These are phyloP conservation scores for Penicillium salamii DNA, from an alignment of 495 filamentous ascomycete species.

Conservation along the genomic window DNA sequence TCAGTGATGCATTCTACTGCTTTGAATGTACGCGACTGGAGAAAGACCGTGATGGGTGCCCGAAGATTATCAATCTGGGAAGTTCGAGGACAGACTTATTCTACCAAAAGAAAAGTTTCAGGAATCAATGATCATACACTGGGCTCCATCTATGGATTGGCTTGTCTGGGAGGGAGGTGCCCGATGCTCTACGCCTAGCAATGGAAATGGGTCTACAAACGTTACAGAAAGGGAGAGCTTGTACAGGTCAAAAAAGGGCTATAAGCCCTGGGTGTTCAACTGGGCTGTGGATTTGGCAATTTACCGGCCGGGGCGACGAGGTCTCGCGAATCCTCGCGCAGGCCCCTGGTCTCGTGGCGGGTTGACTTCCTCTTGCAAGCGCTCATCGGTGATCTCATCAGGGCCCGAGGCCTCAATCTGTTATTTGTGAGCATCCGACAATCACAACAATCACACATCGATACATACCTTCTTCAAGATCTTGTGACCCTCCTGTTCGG, in stretches of 20 bases:
- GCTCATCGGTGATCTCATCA: slow-evolving; percentile 73
- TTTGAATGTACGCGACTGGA: slow-evolving; percentile 97
- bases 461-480: slow-evolving; percentile 67
- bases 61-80: slow-evolving; percentile 98
- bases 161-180: slow-evolving; percentile 9
- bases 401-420: slow-evolving; percentile 66
- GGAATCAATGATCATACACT: slow-evolving; percentile 55
- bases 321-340: slow-evolving; percentile 75
- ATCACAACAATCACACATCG: not conserved
- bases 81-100: slow-evolving; percentile 93
- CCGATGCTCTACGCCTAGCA: slow-evolving; percentile 4
- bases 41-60: slow-evolving; percentile 96
- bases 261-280: not conserved
- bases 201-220: slow-evolving; percentile 1
- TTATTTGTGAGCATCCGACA: slow-evolving; percentile 9
- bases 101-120: slow-evolving; percentile 76
- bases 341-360: slow-evolving; percentile 60
- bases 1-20: slow-evolving; percentile 99
- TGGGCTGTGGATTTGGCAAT: slow-evolving; percentile 6
- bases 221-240: not conserved
- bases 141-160: slow-evolving; percentile 8
- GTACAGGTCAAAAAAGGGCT: not conserved
- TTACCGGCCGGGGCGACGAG: slow-evolving; percentile 78
- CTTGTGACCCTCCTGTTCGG: slow-evolving; percentile 66
- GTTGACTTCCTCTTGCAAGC: slow-evolving; percentile 72